phyloP scores from a whole-genome alignment of 176 grass and related monocot species.

The Rhynchospora breviuscula region DNA sequence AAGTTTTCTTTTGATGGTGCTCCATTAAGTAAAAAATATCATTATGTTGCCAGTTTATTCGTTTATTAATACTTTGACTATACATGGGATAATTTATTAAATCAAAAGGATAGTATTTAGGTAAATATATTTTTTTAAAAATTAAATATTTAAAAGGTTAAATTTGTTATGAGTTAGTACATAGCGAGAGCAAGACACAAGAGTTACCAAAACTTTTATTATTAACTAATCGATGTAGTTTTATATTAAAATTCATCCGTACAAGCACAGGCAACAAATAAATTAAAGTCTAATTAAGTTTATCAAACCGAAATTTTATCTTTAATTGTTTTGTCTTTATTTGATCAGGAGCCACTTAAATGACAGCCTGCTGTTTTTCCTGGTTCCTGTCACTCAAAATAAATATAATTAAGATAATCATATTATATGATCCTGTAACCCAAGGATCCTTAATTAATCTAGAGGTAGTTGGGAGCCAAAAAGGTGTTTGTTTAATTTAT shows the following conservation, averaged over 20 bases:
- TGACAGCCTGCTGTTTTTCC: neutral
- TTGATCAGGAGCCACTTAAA: neutral
- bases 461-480: conserved; percentile 7
- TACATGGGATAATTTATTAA: neutral
- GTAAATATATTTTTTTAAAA: neutral
- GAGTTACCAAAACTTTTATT: neutral
- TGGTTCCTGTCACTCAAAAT: neutral
- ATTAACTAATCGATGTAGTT: neutral
- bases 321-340: neutral
- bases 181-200: neutral
- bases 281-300: neutral
- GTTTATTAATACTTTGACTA: neutral
- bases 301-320: neutral
- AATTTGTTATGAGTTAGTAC: neutral
- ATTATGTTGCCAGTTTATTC: neutral
- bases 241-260: neutral
- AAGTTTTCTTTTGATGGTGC: neutral
- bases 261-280: neutral
- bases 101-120: neutral
- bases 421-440: neutral
- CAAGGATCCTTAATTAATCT: neutral
- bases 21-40: neutral
- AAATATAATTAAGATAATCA: neutral
- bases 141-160: no score
- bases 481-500: neutral